Percentiles rank a stretch among this genome's conserved stretches.
Evolutionary conservation across 2,329 filamentous ascomycete species (phyloP).

Genomic region (Diplodia corticola): DNA sequence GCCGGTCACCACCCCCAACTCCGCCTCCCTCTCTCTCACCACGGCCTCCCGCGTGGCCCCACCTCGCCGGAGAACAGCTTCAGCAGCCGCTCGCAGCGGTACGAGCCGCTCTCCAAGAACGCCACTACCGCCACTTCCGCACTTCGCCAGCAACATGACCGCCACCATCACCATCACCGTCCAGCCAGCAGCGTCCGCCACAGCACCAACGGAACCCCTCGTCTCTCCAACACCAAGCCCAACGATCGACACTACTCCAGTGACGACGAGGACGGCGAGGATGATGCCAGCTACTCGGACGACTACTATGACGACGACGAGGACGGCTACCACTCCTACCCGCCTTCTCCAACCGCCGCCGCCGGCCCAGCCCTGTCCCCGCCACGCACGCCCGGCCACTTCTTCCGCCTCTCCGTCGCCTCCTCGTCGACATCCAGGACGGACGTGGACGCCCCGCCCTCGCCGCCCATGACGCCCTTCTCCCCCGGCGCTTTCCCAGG

Average conservation of each 20-base stretch:
- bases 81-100: constrained; percentile 18
- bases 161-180: not conserved
- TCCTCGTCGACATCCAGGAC: constrained; percentile 26
- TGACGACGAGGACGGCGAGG: not conserved
- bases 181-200: not conserved
- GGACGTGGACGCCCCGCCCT: constrained; percentile 32
- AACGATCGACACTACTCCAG: not conserved
- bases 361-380: not conserved
- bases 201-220: not conserved
- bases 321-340: not conserved
- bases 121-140: not conserved
- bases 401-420: constrained; percentile 24
- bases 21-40: constrained; percentile 19
- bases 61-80: constrained; percentile 15
- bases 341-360: not conserved
- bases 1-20: constrained; percentile 12
- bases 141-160: not conserved
- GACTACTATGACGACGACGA: not conserved
- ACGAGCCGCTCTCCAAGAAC: constrained; percentile 16
- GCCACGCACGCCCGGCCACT: not conserved
- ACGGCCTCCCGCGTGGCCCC: constrained; percentile 19
- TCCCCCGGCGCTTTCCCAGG: constrained; percentile 18
- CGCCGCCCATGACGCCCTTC: constrained; percentile 22
- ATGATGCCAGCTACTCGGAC: not conserved
- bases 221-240: not conserved